phyloP scores from a whole-genome alignment of 1,139 yeast species.

The Taphrina sp. region DNA sequence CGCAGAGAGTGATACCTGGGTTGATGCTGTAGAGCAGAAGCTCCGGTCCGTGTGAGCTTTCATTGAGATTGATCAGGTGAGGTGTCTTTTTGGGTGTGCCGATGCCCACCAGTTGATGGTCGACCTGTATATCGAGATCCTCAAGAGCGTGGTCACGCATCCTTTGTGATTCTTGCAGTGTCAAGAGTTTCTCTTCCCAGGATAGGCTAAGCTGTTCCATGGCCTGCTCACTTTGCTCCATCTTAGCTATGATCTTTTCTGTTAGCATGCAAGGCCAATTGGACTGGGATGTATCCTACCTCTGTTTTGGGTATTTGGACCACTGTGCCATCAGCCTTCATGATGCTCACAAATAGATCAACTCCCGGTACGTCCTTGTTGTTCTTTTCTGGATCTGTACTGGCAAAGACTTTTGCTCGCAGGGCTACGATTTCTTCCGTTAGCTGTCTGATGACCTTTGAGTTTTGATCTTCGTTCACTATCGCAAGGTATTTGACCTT shows the following conservation, averaged over 20 bases:
- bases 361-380: too few species aligned
- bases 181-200: slow-evolving; percentile 42
- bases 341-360: too few species aligned
- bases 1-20: slow-evolving; percentile 41
- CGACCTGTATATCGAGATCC: slow-evolving; percentile 41
- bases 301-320: slow-evolving; percentile 36
- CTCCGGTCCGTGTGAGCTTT: slow-evolving; percentile 42
- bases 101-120: slow-evolving; percentile 40
- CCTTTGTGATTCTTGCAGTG: slow-evolving; percentile 40
- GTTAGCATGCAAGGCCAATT: too few species aligned
- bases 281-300: too few species aligned
- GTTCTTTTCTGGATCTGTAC: too few species aligned
- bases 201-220: slow-evolving; percentile 41
- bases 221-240: slow-evolving; percentile 40
- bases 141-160: slow-evolving; percentile 41
- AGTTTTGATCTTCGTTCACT: slow-evolving; percentile 41
- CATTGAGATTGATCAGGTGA: slow-evolving; percentile 42
- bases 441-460: slow-evolving; percentile 41
- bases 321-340: slow-evolving; percentile 37
- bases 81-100: slow-evolving; percentile 42
- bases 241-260: slow-evolving; percentile 39
- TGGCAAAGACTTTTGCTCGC: slow-evolving; percentile 35
- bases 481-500: slow-evolving; percentile 51
- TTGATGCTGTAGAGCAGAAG: slow-evolving; percentile 42
- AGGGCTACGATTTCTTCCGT: slow-evolving; percentile 41